Percentiles rank a stretch among this genome's conserved stretches.
These are phyloP conservation scores for Debaryomyces fabryi DNA, from an alignment of 1,139 yeast genomes.

Conservation along the genomic window DNA sequence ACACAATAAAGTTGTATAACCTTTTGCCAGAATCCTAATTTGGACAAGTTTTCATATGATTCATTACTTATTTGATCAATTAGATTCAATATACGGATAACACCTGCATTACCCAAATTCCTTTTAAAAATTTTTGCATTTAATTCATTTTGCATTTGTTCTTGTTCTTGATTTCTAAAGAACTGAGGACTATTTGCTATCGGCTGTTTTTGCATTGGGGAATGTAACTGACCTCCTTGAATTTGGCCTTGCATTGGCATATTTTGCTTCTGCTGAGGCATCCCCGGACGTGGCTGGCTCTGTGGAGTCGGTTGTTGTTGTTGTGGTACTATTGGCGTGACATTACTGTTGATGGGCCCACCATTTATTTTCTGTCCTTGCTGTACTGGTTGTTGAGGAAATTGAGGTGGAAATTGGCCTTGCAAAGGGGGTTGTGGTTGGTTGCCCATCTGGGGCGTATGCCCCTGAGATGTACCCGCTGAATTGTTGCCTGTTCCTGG, in stretches of 20 bases:
- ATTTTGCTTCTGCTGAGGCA: slow-evolving; percentile 9
- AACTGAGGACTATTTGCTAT: slow-evolving; percentile 3
- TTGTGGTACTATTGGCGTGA: slow-evolving; percentile 19
- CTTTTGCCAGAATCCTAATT: slow-evolving; percentile 43
- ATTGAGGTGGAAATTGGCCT: slow-evolving; percentile 13
- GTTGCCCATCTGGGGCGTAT: slow-evolving; percentile 33
- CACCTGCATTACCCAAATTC: slow-evolving; percentile 50
- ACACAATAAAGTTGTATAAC: slow-evolving; percentile 38
- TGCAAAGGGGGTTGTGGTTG: slow-evolving; percentile 25
- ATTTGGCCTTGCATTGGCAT: slow-evolving; percentile 10
- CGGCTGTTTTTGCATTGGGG: slow-evolving; percentile 12
- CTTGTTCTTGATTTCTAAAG: slow-evolving; percentile 16
- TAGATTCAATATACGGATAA: slow-evolving; percentile 41
- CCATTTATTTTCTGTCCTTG: slow-evolving; percentile 11
- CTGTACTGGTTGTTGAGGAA: slow-evolving; percentile 15
- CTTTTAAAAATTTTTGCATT: slow-evolving; percentile 42
- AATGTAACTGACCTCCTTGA: slow-evolving; percentile 11
- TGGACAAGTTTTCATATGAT: slow-evolving; percentile 29
- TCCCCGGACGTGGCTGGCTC: slow-evolving; percentile 21
- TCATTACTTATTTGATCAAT: slow-evolving; percentile 43
- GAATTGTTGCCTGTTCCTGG: slow-evolving; percentile 22
- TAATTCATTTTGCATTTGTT: slow-evolving; percentile 35
- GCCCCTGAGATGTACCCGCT: slow-evolving; percentile 27
- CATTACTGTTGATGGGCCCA: slow-evolving; percentile 10
- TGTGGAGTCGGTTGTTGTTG: slow-evolving; percentile 27